These are phyloP conservation scores for Pythium apleroticum DNA, from an alignment of 352 stramenopile genomes.

Conservation along the genomic window DNA sequence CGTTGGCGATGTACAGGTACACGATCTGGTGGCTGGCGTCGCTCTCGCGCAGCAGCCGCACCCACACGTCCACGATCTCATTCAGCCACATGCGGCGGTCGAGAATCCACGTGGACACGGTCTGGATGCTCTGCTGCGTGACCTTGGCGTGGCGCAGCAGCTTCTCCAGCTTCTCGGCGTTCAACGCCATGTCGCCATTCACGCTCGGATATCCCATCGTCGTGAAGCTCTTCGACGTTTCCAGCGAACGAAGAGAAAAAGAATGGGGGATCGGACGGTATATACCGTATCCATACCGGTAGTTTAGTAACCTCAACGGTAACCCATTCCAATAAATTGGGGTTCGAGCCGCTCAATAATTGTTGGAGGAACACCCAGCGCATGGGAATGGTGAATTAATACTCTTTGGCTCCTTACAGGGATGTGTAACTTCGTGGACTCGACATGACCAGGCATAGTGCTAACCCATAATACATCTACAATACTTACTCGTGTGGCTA, in stretches of 20 bases:
- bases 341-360: not conserved
- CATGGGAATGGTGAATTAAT: no score
- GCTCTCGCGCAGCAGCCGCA: slow-evolving; percentile 42
- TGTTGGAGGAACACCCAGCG: not conserved
- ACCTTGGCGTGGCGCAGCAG: slow-evolving; percentile 70
- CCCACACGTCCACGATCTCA: slow-evolving; percentile 70
- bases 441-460: no score
- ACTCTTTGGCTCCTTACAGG: no score
- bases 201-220: slow-evolving; percentile 23
- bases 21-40: slow-evolving; percentile 77
- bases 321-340: not conserved
- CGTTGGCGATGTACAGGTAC: slow-evolving; percentile 83
- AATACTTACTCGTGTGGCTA: not conserved
- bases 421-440: not conserved
- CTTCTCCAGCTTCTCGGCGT: slow-evolving; percentile 60
- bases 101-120: slow-evolving; percentile 77
- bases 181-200: slow-evolving; percentile 18
- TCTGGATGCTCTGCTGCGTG: slow-evolving; percentile 84
- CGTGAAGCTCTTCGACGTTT: not conserved
- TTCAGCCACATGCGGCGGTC: slow-evolving; percentile 49
- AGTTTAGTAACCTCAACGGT: not conserved
- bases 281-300: slow-evolving; percentile 1
- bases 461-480: not conserved
- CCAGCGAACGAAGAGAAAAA: slow-evolving; percentile 8
- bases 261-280: not conserved